Evolutionary conservation across 495 filamentous ascomycete genomes (phyloP).

Genomic region (Glonium stellatum): DNA sequence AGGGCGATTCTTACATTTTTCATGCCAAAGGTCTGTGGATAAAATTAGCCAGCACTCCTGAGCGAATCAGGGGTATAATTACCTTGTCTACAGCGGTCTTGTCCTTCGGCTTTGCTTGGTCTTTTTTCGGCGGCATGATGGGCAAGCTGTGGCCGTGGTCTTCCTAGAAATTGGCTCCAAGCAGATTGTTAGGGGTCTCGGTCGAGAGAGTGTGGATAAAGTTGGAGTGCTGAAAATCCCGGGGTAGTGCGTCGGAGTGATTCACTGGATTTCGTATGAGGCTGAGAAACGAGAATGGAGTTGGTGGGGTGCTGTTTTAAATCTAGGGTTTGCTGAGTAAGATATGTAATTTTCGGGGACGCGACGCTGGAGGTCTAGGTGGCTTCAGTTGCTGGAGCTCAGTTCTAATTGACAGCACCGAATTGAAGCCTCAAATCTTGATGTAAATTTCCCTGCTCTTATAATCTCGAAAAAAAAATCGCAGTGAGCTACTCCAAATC

Average conservation of each 20-base stretch:
- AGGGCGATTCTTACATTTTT: constrained; percentile 64
- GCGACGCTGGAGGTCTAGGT: constrained; percentile 19
- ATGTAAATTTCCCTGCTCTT: background rate
- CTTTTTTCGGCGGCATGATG: constrained; percentile 91
- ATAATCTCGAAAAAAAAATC: background rate
- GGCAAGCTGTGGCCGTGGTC: constrained; percentile 12
- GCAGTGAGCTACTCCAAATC: background rate
- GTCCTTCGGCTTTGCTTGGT: constrained; percentile 62
- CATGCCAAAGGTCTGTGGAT: constrained; percentile 80
- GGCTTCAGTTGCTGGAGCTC: constrained; percentile 14
- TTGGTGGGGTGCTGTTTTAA: constrained; percentile 10
- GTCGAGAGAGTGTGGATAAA: constrained; percentile 15
- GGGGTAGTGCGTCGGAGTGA: background rate
- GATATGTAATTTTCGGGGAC: background rate
- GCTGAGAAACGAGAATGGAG: constrained; percentile 15
- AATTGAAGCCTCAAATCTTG: background rate
- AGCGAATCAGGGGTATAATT: background rate
- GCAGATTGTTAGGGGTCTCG: background rate
- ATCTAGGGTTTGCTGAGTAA: constrained; percentile 2
- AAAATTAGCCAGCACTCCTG: constrained; percentile 27
- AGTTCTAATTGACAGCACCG: background rate
- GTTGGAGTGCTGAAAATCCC: constrained; percentile 12
- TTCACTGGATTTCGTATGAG: constrained; percentile 10
- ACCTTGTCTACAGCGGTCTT: constrained; percentile 82
- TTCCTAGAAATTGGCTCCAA: constrained; percentile 5